A percentile compares a stretch with the other conserved stretches of the same genome.
Conservation (phyloP, 305 asterid species). For the Fraxinus xanthoxyloides region DNA sequence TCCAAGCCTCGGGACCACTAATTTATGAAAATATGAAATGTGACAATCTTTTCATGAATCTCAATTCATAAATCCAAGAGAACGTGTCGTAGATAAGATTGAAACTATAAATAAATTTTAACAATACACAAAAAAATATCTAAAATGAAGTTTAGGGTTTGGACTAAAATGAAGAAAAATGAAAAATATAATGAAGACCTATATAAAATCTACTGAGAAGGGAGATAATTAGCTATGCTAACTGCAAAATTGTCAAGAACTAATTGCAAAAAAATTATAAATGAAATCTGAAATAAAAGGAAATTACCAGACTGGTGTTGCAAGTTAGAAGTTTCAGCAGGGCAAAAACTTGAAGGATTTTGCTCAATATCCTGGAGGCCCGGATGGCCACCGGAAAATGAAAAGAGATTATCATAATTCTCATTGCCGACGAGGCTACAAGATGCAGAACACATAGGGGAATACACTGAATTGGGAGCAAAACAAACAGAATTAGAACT, state of each 20-base stretch:
- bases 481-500: background rate
- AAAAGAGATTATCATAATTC: conserved; percentile 17
- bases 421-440: conserved; percentile 26
- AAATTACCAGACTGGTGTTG: conserved; percentile 44
- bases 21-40: background rate
- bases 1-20: background rate
- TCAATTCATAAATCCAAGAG: background rate
- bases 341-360: conserved; percentile 27
- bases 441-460: conserved; percentile 23
- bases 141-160: background rate
- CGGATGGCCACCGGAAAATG: conserved; percentile 26
- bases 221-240: background rate
- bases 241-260: background rate
- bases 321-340: conserved; percentile 22
- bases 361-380: conserved; percentile 37
- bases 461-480: background rate
- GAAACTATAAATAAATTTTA: background rate
- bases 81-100: background rate
- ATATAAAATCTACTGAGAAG: background rate
- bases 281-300: background rate
- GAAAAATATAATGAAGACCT: background rate
- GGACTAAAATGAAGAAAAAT: background rate
- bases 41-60: background rate
- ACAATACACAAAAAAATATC: no score
- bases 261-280: background rate